Evolutionary conservation across 768 basidiomycete genomes (phyloP).

Genomic region (Leccinum uliginosum): DNA sequence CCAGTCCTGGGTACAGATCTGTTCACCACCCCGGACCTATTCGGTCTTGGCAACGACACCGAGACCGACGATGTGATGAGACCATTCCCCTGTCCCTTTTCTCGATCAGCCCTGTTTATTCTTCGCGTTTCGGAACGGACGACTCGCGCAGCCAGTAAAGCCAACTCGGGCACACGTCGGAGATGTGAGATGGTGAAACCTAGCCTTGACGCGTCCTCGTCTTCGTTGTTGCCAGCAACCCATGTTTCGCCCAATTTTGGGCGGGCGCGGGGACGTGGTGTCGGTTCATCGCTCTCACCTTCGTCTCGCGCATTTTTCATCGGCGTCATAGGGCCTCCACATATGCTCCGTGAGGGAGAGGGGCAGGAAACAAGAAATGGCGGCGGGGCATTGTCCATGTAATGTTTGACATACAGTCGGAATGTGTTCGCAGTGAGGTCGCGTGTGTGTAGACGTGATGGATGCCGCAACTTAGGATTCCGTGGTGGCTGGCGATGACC

Average conservation of each 20-base stretch:
- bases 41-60: not conserved
- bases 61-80: not conserved
- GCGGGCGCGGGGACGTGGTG: slow-evolving; percentile 10
- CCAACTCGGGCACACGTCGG: slow-evolving; percentile 71
- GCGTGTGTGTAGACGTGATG: slow-evolving; percentile 58
- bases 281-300: slow-evolving; percentile 7
- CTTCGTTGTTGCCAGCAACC: not conserved
- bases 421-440: slow-evolving; percentile 72
- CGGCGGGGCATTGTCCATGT: slow-evolving; percentile 56
- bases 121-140: slow-evolving; percentile 57
- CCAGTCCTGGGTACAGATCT: not conserved
- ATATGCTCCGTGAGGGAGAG: slow-evolving; percentile 3
- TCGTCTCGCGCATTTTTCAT: slow-evolving; percentile 30
- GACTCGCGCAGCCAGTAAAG: slow-evolving; percentile 58
- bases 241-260: not conserved
- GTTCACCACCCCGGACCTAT: not conserved
- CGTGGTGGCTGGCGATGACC: slow-evolving; percentile 1
- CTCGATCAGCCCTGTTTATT: slow-evolving; percentile 45
- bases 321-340: slow-evolving; percentile 20
- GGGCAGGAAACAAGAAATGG: not conserved
- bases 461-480: slow-evolving; percentile 61
- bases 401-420: slow-evolving; percentile 73
- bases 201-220: slow-evolving; percentile 7
- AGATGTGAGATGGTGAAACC: slow-evolving; percentile 75
- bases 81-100: slow-evolving; percentile 23